phyloP scores from a whole-genome alignment of 1,139 yeast species.

The Suhomyces anneliseae region DNA sequence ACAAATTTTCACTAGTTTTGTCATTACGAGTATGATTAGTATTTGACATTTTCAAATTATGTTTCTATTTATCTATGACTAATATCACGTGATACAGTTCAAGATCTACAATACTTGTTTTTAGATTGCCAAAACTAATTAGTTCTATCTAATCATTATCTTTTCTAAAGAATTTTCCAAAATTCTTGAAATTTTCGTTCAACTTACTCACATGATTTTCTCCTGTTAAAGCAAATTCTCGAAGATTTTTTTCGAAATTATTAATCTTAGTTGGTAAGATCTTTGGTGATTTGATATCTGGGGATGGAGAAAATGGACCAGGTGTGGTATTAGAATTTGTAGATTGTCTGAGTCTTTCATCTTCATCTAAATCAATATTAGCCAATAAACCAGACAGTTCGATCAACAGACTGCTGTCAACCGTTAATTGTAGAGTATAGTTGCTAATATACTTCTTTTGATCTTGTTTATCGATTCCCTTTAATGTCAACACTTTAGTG shows the following conservation, averaged over 20 bases:
- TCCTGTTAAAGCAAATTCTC: conserved; percentile 53
- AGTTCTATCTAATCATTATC: conserved; percentile 22
- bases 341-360: conserved; percentile 6
- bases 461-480: conserved; percentile 52
- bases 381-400: conserved; percentile 46
- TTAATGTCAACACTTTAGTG: conserved; percentile 60
- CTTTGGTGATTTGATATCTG: conserved; percentile 29
- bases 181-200: conserved; percentile 56
- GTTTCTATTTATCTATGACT: too few relatives aligned
- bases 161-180: conserved; percentile 60
- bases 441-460: conserved; percentile 56
- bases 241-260: conserved; percentile 54
- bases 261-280: conserved; percentile 41
- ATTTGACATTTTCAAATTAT: too few relatives aligned
- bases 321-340: conserved; percentile 7
- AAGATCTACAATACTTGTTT: too few relatives aligned
- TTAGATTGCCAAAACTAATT: too few relatives aligned
- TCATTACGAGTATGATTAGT: conserved; percentile 17
- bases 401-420: conserved; percentile 44
- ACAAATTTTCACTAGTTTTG: conserved; percentile 68
- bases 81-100: neutral
- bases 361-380: conserved; percentile 20
- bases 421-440: conserved; percentile 58
- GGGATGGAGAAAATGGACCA: conserved; percentile 3
- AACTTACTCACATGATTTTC: conserved; percentile 59